Evolutionary conservation across 371 early-diverging fungal genomes (phyloP).

Genomic region (Saksenaea oblongispora): DNA sequence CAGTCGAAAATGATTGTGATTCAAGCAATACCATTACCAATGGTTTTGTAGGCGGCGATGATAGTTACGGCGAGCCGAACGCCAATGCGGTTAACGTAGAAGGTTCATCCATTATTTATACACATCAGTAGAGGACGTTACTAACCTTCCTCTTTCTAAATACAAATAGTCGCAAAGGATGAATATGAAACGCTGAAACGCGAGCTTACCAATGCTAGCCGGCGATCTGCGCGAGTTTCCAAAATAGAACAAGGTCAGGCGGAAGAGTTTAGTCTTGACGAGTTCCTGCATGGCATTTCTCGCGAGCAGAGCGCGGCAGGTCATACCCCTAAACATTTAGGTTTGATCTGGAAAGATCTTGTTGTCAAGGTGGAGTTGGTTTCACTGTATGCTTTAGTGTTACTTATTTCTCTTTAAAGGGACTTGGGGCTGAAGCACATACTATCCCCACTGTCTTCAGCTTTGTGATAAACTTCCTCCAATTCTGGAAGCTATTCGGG

Average conservation of each 20-base stretch:
- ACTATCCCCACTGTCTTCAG: slow-evolving; percentile 20
- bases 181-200: no score
- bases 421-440: slow-evolving; percentile 21
- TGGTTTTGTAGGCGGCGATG: no score
- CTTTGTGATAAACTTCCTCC: background rate
- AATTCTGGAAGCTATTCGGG: slow-evolving; percentile 9
- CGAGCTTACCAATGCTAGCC: background rate
- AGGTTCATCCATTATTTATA: no score
- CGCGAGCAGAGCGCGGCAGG: slow-evolving; percentile 17
- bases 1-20: no score
- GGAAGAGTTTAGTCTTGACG: slow-evolving; percentile 22
- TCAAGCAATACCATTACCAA: no score
- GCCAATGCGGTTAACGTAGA: no score
- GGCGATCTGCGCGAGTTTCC: background rate
- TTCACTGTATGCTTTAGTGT: no score
- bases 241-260: slow-evolving; percentile 24
- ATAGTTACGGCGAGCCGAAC: no score
- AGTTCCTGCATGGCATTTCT: slow-evolving; percentile 18
- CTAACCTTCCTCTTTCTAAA: no score
- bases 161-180: no score
- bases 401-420: slow-evolving; percentile 11
- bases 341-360: slow-evolving; percentile 37
- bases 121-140: no score
- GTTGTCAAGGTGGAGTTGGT: slow-evolving; percentile 27
- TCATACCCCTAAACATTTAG: slow-evolving; percentile 27